These are phyloP conservation scores for Suhomyces vadensis DNA, from an alignment of 805 yeast genomes.

Conservation along the genomic window DNA sequence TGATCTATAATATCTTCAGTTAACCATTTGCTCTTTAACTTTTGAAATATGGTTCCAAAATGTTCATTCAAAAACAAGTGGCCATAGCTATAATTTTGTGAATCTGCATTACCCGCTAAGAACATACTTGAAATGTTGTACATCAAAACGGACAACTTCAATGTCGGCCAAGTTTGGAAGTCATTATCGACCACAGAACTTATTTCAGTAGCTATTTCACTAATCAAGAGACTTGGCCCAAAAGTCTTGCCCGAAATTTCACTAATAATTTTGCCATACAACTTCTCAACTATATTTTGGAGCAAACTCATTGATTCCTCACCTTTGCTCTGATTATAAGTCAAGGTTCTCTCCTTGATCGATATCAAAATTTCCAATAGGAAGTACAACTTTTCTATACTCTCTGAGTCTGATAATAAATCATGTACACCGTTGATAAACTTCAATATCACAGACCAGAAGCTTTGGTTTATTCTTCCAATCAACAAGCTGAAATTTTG, in stretches of 20 bases:
- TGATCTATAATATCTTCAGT: slow-evolving; percentile 2
- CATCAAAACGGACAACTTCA: slow-evolving; percentile 20
- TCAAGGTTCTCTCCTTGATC: background rate
- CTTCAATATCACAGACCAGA: slow-evolving; percentile 11
- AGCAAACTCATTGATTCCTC: background rate
- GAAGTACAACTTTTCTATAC: slow-evolving; percentile 14
- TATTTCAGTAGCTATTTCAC: background rate
- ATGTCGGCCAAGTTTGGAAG: slow-evolving; percentile 17
- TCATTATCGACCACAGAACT: background rate
- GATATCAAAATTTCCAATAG: slow-evolving; percentile 14
- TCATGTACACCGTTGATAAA: slow-evolving; percentile 2
- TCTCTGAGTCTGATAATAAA: background rate
- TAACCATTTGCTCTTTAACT: slow-evolving; percentile 36
- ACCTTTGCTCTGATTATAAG: background rate
- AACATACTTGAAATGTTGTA: slow-evolving; percentile 8
- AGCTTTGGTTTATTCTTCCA: slow-evolving; percentile 7
- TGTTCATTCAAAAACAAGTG: slow-evolving; percentile 23
- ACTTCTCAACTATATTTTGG: background rate
- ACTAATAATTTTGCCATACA: background rate
- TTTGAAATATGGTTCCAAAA: slow-evolving; percentile 19
- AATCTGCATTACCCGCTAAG: background rate
- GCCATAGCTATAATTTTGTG: slow-evolving; percentile 14
- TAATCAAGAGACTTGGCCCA: background rate
- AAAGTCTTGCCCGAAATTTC: background rate
- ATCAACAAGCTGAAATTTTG: slow-evolving; percentile 16